Base-by-base conservation (phyloP, 108 stramenopile species). In the Pseudonitzschia multiseries region DNA sequence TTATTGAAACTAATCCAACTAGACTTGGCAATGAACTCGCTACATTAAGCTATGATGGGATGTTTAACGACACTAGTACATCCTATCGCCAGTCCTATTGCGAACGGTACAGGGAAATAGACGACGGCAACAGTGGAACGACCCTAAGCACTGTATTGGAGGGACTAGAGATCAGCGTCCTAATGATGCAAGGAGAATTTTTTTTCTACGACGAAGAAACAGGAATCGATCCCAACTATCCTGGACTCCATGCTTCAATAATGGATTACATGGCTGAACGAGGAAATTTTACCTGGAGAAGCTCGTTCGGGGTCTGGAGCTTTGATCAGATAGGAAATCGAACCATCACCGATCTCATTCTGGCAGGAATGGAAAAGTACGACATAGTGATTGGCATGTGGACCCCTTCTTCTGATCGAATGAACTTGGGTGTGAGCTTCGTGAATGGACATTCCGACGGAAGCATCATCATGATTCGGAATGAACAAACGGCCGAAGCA, bases 201-300 rank as follows among this genome's bases (percentile, higher is more conserved):
- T 48, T 67, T 20, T 8, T 8, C 20, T 67, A 67, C 46, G 24
- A 48, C 24, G 1, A 48, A 24, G 66, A 44, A 44, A 67, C 66
- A 8, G 69, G 69, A 53, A 70, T 70, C 0, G 56, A 70, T 21
- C 48, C 40, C 13, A 27, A n/a, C 0, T 42, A 73, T 65, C 72
- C 72, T 5, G 72, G 72, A 41, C 15, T 73, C 0, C 32, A 61
- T 15, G 42, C 63, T 18, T 12, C 14, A 6, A 52, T 73, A 0
- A 9, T 63, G 0, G 72, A 73, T 44, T 28, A 73, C 24, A 36
- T 73, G 5, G 72, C 72, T 28, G 31, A 54, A 0, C 40, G 18
- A 0, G 72, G 60, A 20, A 51, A 51, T 42, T 73, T 73, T 17
- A 73, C 62, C 0, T 73, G 72, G 72, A 46, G 72, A 43, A 32